Evolutionary conservation across 495 filamentous ascomycete genomes (phyloP).

Genomic region (Pseudevernia furfuracea): DNA sequence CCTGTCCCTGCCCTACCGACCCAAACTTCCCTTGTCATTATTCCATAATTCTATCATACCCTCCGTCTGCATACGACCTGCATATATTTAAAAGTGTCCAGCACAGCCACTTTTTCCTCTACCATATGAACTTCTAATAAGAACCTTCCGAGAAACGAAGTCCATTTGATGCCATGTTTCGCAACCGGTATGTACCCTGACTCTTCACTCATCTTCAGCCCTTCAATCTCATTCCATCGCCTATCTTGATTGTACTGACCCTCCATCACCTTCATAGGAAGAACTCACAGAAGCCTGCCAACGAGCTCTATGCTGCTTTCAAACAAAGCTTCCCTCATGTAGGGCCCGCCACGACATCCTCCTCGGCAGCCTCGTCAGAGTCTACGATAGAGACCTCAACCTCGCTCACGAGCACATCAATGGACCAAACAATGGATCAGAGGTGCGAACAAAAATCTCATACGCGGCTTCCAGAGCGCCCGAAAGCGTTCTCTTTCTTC

Average conservation of each 20-base stretch:
- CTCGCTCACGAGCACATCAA: constrained; percentile 35
- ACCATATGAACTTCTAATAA: constrained; percentile 16
- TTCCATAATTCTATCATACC: constrained; percentile 7
- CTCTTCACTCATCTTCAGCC: background rate
- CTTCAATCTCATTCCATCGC: constrained; percentile 2
- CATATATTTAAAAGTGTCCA: constrained; percentile 19
- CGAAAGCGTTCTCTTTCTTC: background rate
- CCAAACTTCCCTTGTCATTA: constrained; percentile 1
- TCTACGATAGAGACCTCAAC: constrained; percentile 33
- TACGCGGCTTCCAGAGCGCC: constrained; percentile 1
- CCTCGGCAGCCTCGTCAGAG: constrained; percentile 30
- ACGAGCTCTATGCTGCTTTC: constrained; percentile 78
- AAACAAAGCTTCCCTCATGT: constrained; percentile 70
- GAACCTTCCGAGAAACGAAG: background rate
- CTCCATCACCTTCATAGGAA: constrained; percentile 42
- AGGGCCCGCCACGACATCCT: constrained; percentile 29
- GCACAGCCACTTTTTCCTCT: constrained; percentile 25
- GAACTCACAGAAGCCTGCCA: constrained; percentile 77
- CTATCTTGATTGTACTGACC: constrained; percentile 7
- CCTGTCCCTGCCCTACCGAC: constrained; percentile 9
- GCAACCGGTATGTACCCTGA: constrained; percentile 33
- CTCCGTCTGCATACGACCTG: constrained; percentile 13
- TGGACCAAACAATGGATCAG: constrained; percentile 39
- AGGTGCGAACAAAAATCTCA: constrained; percentile 38
- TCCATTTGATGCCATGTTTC: constrained; percentile 33